Evolutionary conservation across 2,329 filamentous ascomycete species (phyloP).

Genomic region (Neurospora crassa): DNA sequence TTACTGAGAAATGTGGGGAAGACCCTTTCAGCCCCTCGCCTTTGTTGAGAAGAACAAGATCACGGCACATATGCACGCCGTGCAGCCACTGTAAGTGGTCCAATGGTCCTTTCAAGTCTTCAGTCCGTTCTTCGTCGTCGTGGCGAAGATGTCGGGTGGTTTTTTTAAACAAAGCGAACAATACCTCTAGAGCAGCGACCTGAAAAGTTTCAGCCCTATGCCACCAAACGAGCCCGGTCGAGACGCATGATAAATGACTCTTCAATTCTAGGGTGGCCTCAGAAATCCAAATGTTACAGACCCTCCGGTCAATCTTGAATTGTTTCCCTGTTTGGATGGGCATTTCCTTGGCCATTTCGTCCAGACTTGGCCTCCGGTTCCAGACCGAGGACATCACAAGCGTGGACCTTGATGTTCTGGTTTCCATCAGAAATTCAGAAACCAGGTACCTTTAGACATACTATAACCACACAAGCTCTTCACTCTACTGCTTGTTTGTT

Average conservation of each 20-base stretch:
- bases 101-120: background rate
- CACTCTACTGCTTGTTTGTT: background rate
- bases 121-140: background rate
- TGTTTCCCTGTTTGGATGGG: background rate
- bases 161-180: background rate
- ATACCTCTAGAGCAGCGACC: background rate
- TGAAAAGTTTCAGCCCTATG: background rate
- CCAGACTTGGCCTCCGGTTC: background rate
- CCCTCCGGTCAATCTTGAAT: background rate
- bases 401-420: background rate
- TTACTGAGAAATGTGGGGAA: background rate
- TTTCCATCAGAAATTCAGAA: background rate
- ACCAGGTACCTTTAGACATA: slow-evolving; percentile 2
- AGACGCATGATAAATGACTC: slow-evolving; percentile 1
- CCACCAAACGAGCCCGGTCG: background rate
- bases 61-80: background rate
- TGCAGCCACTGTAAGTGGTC: background rate
- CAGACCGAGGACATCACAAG: background rate
- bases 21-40: background rate
- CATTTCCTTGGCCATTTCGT: background rate
- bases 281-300: slow-evolving; percentile 11
- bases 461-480: background rate
- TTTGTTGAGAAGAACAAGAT: background rate
- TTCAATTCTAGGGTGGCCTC: slow-evolving; percentile 34
- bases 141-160: too few relatives aligned